Evolutionary conservation across 148 eudicot species (phyloP).

Genomic region (Cornus controversa): DNA sequence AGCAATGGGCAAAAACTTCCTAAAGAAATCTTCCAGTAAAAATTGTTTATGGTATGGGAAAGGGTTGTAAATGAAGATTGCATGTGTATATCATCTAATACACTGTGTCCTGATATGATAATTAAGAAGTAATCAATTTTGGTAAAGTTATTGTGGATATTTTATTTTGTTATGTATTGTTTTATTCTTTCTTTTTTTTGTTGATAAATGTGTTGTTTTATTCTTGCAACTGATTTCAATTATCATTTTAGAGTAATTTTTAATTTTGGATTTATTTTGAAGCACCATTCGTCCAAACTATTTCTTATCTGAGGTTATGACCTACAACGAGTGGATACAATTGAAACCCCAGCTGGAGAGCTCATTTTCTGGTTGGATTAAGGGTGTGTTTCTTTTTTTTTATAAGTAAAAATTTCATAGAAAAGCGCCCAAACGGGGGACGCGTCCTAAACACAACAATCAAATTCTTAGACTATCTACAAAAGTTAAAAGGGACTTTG

Average conservation of each 20-base stretch:
- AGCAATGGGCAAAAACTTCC: neutral
- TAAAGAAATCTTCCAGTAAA: neutral
- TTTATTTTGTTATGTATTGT: too few relatives aligned
- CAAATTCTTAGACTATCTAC: too few relatives aligned
- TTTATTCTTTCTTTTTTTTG: too few relatives aligned
- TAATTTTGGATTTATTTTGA: conserved; percentile 25
- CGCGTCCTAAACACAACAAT: too few relatives aligned
- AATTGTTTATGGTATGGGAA: neutral
- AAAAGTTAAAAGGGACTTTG: too few relatives aligned
- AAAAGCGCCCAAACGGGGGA: too few relatives aligned
- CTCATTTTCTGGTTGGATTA: conserved; percentile 75
- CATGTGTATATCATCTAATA: neutral
- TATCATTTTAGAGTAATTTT: neutral
- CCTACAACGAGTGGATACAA: conserved; percentile 72
- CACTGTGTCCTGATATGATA: neutral
- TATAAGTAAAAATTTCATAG: too few relatives aligned
- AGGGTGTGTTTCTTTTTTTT: conserved; percentile 58
- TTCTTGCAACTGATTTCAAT: neutral
- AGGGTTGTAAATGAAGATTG: neutral
- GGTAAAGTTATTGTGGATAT: too few relatives aligned
- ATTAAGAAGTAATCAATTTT: neutral
- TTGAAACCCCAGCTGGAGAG: conserved; percentile 58
- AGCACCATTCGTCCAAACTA: conserved; percentile 50
- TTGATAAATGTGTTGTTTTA: neutral
- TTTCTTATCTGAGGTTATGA: conserved; percentile 78